Conservation (phyloP, 441 rosid genomes). For the Pelargonium fulgidum region DNA sequence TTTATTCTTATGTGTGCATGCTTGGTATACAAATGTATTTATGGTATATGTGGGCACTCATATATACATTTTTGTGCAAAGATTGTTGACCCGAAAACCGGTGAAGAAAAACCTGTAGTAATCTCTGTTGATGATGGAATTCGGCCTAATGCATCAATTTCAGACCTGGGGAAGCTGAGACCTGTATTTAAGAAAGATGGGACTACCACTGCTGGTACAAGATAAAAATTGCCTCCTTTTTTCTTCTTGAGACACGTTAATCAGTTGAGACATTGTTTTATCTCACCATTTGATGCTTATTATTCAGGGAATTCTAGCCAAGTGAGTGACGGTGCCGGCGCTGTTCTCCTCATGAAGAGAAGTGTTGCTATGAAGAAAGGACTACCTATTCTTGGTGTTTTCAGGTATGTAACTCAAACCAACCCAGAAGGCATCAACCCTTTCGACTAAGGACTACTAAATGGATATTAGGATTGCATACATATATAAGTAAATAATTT, state of each 20-base stretch:
- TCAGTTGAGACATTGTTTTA: background rate
- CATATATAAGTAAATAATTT: background rate
- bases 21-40: background rate
- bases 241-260: constrained; percentile 7
- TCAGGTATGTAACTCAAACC: constrained; percentile 41
- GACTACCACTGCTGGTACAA: constrained; percentile 84
- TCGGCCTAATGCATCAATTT: constrained; percentile 59
- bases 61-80: constrained; percentile 25
- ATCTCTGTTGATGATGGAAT: constrained; percentile 92
- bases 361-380: constrained; percentile 74
- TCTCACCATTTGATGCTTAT: background rate
- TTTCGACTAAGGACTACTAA: background rate
- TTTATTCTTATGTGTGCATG: background rate
- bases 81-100: constrained; percentile 94
- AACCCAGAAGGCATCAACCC: background rate
- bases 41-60: background rate
- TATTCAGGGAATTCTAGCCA: constrained; percentile 90
- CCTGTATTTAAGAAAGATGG: constrained; percentile 91
- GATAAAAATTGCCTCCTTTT: background rate
- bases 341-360: constrained; percentile 95
- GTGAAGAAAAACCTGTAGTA: constrained; percentile 58
- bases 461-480: background rate
- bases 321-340: constrained; percentile 95
- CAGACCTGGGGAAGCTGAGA: constrained; percentile 66
- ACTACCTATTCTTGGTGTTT: constrained; percentile 84